A percentile compares a stretch with the other conserved stretches of the same genome.
Conservation (phyloP, 2,329 filamentous ascomycete species). For the Hypoxylon rubiginosum region DNA sequence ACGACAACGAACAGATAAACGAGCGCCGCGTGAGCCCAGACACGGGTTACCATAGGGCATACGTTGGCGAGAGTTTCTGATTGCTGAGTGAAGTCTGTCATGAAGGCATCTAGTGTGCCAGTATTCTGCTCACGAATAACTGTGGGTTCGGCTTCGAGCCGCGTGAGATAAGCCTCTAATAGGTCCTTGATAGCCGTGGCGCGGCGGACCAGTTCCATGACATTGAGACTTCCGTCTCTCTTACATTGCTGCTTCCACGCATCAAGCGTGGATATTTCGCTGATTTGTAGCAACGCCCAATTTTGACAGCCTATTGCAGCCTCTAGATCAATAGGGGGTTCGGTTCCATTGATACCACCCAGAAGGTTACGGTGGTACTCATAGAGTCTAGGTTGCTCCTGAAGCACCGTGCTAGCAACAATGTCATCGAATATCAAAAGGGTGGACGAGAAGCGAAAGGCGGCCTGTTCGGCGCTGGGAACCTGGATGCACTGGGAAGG, state of each 20-base stretch:
- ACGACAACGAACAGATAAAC: conserved; percentile 64
- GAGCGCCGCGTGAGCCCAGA: conserved; percentile 64
- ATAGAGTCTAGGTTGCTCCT: conserved; percentile 49
- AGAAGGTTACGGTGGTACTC: conserved; percentile 46
- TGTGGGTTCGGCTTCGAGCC: background rate
- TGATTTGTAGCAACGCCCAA: conserved; percentile 42
- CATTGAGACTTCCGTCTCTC: conserved; percentile 31
- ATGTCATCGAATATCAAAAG: conserved; percentile 54
- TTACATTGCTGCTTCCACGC: conserved; percentile 42
- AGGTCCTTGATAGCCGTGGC: conserved; percentile 35
- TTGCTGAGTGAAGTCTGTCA: conserved; percentile 19
- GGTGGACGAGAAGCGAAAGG: conserved; percentile 54
- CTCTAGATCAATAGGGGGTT: conserved; percentile 38
- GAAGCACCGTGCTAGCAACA: conserved; percentile 52
- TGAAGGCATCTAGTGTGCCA: conserved; percentile 39
- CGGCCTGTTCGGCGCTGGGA: conserved; percentile 53
- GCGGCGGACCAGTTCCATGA: conserved; percentile 40
- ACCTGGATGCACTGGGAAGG: conserved; percentile 33
- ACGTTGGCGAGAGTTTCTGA: conserved; percentile 17
- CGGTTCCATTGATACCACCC: conserved; percentile 10
- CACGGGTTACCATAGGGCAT: conserved; percentile 48
- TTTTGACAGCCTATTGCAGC: conserved; percentile 39
- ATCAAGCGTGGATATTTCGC: conserved; percentile 39
- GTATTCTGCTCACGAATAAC: background rate
- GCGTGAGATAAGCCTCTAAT: conserved; percentile 27